Percentiles rank a stretch among this genome's conserved stretches.
These are phyloP conservation scores for Massariosphaeria phaeospora DNA, from an alignment of 495 filamentous ascomycete genomes.

Conservation along the genomic window DNA sequence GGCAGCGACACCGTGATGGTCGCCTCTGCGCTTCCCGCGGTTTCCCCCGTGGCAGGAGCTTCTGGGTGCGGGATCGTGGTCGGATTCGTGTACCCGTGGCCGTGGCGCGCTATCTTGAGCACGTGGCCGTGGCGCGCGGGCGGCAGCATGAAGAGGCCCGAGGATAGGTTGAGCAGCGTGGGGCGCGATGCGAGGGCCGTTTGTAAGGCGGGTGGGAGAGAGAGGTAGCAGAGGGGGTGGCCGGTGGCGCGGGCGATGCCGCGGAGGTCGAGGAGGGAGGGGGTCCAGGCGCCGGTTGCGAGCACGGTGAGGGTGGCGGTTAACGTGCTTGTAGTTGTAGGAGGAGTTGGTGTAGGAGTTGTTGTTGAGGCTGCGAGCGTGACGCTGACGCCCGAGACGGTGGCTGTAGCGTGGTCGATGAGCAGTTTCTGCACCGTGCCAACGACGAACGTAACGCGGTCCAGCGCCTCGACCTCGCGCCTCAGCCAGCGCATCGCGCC, in stretches of 20 bases:
- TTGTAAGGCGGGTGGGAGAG: constrained; percentile 65
- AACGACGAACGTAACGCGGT: constrained; percentile 58
- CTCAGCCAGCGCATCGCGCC: constrained; percentile 61
- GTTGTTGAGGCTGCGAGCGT: no score
- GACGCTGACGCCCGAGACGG: constrained; percentile 49
- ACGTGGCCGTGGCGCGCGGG: constrained; percentile 59
- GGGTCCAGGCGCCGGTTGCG: constrained; percentile 83
- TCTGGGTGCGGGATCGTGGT: constrained; percentile 42
- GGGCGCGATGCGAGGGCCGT: constrained; percentile 58
- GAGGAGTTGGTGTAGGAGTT: constrained; percentile 44
- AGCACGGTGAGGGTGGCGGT: constrained; percentile 70
- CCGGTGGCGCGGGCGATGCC: constrained; percentile 71
- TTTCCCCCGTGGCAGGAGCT: constrained; percentile 13
- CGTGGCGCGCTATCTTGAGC: constrained; percentile 79
- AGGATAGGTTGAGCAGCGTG: constrained; percentile 71
- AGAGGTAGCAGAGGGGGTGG: constrained; percentile 73
- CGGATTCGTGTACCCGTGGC: constrained; percentile 76
- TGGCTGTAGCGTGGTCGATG: constrained; percentile 34
- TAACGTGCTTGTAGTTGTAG: constrained; percentile 49
- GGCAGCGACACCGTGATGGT: constrained; percentile 48
- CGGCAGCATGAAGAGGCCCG: constrained; percentile 79
- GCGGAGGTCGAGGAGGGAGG: constrained; percentile 68
- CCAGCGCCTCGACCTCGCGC: constrained; percentile 48
- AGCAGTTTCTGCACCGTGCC: constrained; percentile 58
- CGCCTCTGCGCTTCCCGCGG: no score